phyloP scores from a whole-genome alignment of 2,329 filamentous ascomycete genomes.

The Fusarium devonianum region DNA sequence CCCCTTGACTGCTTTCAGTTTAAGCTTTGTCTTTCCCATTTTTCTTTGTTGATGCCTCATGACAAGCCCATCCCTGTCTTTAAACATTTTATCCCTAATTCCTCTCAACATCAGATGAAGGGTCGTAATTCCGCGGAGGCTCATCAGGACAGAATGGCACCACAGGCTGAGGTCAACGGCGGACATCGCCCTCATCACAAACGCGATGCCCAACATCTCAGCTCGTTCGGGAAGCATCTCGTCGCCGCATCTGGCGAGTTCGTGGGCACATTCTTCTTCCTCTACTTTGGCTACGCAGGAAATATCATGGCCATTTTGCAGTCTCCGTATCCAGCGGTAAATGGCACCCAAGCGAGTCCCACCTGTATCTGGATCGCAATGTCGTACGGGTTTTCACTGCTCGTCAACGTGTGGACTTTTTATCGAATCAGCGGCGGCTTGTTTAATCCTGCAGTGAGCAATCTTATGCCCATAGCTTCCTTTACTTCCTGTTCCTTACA shows the following conservation, averaged over 20 bases:
- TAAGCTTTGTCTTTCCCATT: no score
- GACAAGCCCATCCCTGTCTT: no score
- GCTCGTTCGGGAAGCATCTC: constrained; percentile 24
- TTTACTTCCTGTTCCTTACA: no score
- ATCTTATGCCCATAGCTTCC: rapidly evolving
- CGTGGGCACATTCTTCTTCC: constrained; percentile 34
- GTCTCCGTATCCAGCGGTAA: constrained; percentile 12
- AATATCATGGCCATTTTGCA: constrained; percentile 31
- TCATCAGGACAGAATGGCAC: no score
- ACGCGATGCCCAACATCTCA: constrained; percentile 29
- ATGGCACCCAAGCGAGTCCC: constrained; percentile 18
- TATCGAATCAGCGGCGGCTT: constrained; percentile 58
- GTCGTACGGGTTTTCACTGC: constrained; percentile 46
- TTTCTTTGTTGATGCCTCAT: no score
- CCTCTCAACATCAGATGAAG: no score
- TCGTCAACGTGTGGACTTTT: constrained; percentile 62
- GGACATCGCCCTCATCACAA: no score
- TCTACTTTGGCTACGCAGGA: constrained; percentile 38
- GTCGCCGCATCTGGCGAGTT: constrained; percentile 35
- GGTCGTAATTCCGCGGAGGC: no score
- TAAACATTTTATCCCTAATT: no score
- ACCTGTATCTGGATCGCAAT: constrained; percentile 31
- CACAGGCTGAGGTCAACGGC: no score
- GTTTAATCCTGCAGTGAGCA: constrained; percentile 48
- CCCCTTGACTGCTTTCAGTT: no score